Evolutionary conservation across 2,329 filamentous ascomycete species (phyloP), one percentile per base, ranked within the genome.

Genomic region (Aureobasidium melanogenum): DNA sequence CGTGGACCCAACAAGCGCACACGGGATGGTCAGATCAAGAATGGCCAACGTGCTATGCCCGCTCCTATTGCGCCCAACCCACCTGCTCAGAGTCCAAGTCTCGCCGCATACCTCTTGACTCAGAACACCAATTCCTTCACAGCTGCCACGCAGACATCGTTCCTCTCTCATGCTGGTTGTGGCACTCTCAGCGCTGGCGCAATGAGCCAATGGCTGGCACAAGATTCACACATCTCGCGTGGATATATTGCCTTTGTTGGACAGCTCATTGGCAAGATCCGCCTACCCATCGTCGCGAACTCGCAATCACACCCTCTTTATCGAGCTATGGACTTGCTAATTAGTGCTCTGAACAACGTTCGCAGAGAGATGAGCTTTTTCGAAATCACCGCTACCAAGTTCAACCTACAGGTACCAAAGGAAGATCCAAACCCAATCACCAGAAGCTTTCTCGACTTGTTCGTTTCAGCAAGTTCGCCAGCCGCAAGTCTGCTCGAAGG

Each of bases 211-310:
- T 91, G 88, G 88, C 82, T 91, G 46, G 82, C 84, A 14, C 87
- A 89, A 71, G 87, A 90, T 72, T 79, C 84, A 9, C 81, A 90
- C 63, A 88, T 89, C 73, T 84, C 87, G 36, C 85, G 88, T 65
- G 82, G 83, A 55, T 88, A 89, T 72, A 82, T 89, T 66, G 79
- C 81, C 28, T 88, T 88, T 66, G 82, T 85, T 24, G 86, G 86
- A 9, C 76, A 79, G n/a, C 73, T 89, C 8, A 80, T 90, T 30
- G 77, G 81, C 36, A 84, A 86, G 65, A 77, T 89, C 47, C 74
- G 81, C 5, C 76, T 88, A 0, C 82, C 83, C 0, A 72, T 75
- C 63, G 74, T 73, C 5, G 51, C 44, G 24, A 71, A 75, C 64
- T 72, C 73, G 58, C 69, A 77, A 65, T 74, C 76, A 63, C 73